Evolutionary conservation across 2,329 filamentous ascomycete genomes (phyloP).

Genomic region (Capronia epimyces): DNA sequence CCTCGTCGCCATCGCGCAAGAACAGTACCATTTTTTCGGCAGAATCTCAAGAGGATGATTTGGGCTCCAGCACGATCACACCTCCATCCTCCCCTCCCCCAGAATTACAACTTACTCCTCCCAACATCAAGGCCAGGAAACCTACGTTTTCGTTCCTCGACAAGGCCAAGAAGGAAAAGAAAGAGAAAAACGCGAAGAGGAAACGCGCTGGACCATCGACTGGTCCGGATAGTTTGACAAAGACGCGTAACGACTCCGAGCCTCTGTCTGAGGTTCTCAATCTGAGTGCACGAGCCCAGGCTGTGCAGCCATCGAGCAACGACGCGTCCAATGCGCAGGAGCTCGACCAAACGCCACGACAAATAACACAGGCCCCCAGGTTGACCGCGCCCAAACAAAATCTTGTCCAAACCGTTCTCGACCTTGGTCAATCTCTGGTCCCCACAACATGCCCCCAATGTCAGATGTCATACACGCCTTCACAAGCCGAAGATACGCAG

Average conservation of each 20-base stretch:
- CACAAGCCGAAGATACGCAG: constrained; percentile 55
- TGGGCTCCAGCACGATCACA: constrained; percentile 39
- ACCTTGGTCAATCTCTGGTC: constrained; percentile 45
- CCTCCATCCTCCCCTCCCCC: constrained; percentile 51
- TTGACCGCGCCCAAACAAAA: constrained; percentile 23
- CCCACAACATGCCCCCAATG: constrained; percentile 56
- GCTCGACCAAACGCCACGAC: constrained; percentile 5
- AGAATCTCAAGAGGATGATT: constrained; percentile 37
- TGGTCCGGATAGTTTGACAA: constrained; percentile 26
- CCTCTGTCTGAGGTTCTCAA: constrained; percentile 30
- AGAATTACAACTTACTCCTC: constrained; percentile 37
- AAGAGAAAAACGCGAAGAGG: constrained; percentile 34
- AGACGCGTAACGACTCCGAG: constrained; percentile 23
- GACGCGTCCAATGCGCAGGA: constrained; percentile 9
- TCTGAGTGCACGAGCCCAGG: constrained; percentile 20
- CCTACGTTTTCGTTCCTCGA: constrained; percentile 47
- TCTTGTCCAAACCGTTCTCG: constrained; percentile 57
- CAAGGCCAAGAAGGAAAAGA: constrained; percentile 27
- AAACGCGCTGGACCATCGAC: constrained; percentile 36
- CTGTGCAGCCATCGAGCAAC: constrained; percentile 4
- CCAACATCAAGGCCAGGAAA: constrained; percentile 42
- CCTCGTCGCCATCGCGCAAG: constrained; percentile 45
- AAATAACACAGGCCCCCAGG: constrained; percentile 12
- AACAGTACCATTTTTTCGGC: constrained; percentile 43
- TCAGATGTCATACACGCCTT: constrained; percentile 63